Evolutionary conservation across 2,329 filamentous ascomycete species (phyloP).

Genomic region (Xylariales sp.): DNA sequence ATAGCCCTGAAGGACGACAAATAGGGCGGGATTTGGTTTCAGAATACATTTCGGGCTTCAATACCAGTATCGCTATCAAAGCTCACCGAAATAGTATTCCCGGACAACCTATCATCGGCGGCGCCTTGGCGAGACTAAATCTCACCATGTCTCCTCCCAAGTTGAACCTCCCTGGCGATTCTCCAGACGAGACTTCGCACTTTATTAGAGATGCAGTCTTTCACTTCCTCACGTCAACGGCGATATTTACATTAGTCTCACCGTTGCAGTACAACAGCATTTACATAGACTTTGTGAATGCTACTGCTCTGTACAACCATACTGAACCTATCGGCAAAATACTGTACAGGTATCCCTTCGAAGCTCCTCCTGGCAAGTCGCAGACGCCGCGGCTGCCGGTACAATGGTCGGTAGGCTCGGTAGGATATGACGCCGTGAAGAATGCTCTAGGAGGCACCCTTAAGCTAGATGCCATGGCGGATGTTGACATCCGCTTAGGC

Average conservation of each 20-base stretch:
- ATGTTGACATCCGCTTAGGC: slow-evolving; percentile 70
- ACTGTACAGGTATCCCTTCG: slow-evolving; percentile 67
- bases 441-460: slow-evolving; percentile 76
- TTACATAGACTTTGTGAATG: slow-evolving; percentile 75
- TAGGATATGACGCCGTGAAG: slow-evolving; percentile 78
- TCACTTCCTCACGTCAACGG: slow-evolving; percentile 82
- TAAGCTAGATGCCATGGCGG: slow-evolving; percentile 73
- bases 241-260: slow-evolving; percentile 77
- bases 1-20: slow-evolving; percentile 55
- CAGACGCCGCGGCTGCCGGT: slow-evolving; percentile 77
- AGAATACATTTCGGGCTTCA: slow-evolving; percentile 81
- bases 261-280: slow-evolving; percentile 71
- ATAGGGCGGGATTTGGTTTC: slow-evolving; percentile 73
- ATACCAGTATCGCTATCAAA: slow-evolving; percentile 73
- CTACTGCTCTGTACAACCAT: slow-evolving; percentile 80
- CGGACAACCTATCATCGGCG: slow-evolving; percentile 64
- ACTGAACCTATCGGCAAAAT: slow-evolving; percentile 76
- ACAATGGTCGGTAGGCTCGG: slow-evolving; percentile 68
- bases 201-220: slow-evolving; percentile 87
- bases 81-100: slow-evolving; percentile 72
- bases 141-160: slow-evolving; percentile 69
- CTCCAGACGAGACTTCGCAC: slow-evolving; percentile 44
- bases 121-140: slow-evolving; percentile 67
- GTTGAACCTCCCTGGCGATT: slow-evolving; percentile 52
- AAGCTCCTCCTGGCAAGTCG: slow-evolving; percentile 69